phyloP scores from a whole-genome alignment of 1,139 yeast genomes.

The Hyphopichia buzzinii region DNA sequence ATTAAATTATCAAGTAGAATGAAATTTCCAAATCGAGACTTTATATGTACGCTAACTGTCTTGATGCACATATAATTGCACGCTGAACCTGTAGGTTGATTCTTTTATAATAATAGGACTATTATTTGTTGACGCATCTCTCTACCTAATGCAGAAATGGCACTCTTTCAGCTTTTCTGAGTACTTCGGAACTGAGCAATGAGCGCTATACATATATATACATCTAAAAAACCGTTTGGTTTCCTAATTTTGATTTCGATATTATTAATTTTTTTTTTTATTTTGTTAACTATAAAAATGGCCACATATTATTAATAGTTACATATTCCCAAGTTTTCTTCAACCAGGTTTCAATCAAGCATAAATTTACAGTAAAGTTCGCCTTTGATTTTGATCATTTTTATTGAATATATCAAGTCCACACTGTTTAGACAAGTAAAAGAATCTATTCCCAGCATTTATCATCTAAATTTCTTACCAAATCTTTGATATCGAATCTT shows the following conservation, averaged over 20 bases:
- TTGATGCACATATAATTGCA: background rate
- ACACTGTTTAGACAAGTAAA: too few species aligned
- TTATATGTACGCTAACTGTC: background rate
- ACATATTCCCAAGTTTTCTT: background rate
- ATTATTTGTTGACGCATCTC: too few species aligned
- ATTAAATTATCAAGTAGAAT: background rate
- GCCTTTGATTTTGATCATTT: too few species aligned
- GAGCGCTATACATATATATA: background rate
- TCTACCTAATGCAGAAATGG: background rate
- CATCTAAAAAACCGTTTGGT: background rate
- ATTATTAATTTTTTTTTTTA: too few species aligned
- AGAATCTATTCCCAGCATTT: too few species aligned
- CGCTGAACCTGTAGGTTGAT: background rate
- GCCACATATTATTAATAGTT: background rate
- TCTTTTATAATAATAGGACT: too few species aligned
- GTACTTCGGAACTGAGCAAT: too few species aligned
- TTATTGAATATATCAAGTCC: too few species aligned
- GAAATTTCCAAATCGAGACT: background rate
- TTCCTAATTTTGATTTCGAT: background rate
- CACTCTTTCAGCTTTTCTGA: background rate
- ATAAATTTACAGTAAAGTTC: too few species aligned
- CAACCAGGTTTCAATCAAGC: too few species aligned
- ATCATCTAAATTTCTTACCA: too few species aligned
- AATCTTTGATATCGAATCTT: too few species aligned
- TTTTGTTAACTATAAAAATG: background rate